Conservation (phyloP, 208 protist genomes). For the Borovskyia barvae region DNA sequence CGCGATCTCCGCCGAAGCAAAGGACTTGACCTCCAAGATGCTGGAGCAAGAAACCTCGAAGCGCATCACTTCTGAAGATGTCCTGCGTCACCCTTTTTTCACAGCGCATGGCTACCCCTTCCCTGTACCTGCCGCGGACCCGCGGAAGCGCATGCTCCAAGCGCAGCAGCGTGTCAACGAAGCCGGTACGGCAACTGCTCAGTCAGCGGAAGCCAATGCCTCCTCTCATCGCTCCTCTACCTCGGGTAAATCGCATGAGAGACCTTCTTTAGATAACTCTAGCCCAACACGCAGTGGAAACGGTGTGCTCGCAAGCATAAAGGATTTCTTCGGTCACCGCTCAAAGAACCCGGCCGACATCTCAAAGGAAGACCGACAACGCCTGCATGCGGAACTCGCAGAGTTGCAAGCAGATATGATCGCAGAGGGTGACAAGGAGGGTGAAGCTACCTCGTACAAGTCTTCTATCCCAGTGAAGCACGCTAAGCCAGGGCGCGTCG, state of each 20-base stretch:
- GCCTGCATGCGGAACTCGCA: slow-evolving; percentile 54
- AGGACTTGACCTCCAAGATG: slow-evolving; percentile 78
- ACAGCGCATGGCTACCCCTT: slow-evolving; percentile 46
- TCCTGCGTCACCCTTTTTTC: slow-evolving; percentile 84
- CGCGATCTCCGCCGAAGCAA: slow-evolving; percentile 67
- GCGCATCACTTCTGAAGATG: slow-evolving; percentile 68
- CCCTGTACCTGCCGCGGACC: slow-evolving; percentile 32
- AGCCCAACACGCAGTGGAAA: slow-evolving; percentile 16
- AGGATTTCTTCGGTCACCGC: slow-evolving; percentile 24
- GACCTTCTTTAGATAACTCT: neutral
- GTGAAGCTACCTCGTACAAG: slow-evolving; percentile 68
- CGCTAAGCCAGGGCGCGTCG: slow-evolving; percentile 31
- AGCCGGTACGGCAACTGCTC: neutral
- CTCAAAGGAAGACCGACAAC: slow-evolving; percentile 40
- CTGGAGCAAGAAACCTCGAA: slow-evolving; percentile 65
- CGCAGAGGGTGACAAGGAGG: slow-evolving; percentile 60
- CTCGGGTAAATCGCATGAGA: neutral
- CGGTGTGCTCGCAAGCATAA: slow-evolving; percentile 26
- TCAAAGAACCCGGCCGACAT: slow-evolving; percentile 26
- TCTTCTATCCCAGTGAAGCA: slow-evolving; percentile 40
- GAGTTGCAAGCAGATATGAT: slow-evolving; percentile 60
- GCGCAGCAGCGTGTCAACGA: slow-evolving; percentile 27
- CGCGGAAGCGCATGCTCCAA: slow-evolving; percentile 16
- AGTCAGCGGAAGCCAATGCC: slow-evolving; percentile 3
- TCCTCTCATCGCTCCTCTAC: neutral